phyloP scores from a whole-genome alignment of 345 rosid genomes.

The Aethionema arabicum region DNA sequence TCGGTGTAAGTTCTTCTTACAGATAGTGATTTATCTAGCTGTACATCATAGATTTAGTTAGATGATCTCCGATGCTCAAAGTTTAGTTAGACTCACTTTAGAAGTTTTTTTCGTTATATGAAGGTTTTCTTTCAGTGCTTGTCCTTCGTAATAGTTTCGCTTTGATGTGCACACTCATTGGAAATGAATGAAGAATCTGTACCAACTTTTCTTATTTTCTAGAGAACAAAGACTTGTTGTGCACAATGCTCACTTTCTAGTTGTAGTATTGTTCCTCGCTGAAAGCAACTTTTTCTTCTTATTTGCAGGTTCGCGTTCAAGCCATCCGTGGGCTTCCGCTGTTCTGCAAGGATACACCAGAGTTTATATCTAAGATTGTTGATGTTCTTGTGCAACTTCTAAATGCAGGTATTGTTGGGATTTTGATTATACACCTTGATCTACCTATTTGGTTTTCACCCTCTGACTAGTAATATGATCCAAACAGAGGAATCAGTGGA shows the following conservation, averaged over 20 bases:
- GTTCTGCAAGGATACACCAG: conserved; percentile 78
- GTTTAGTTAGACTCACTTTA: not conserved
- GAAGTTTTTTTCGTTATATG: not conserved
- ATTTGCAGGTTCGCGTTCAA: conserved; percentile 71
- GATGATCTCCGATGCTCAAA: conserved; percentile 3
- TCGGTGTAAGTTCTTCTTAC: conserved; percentile 50
- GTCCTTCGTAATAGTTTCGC: not conserved
- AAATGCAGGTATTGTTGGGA: conserved; percentile 46
- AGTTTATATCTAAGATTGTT: conserved; percentile 59
- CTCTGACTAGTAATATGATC: conserved; percentile 22
- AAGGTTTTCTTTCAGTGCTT: too few relatives aligned
- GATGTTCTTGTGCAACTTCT: conserved; percentile 67
- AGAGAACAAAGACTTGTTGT: not conserved
- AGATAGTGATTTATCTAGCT: not conserved
- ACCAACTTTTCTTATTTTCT: not conserved
- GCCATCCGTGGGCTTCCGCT: conserved; percentile 83
- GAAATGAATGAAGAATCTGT: not conserved
- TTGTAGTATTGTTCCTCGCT: not conserved
- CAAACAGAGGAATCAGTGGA: conserved; percentile 68
- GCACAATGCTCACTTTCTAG: not conserved
- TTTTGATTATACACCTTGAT: conserved; percentile 23
- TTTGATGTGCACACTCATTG: not conserved
- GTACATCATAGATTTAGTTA: not conserved
- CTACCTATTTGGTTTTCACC: not conserved
- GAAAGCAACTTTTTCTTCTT: not conserved